Evolutionary conservation across 176 grass and related monocot genomes (phyloP).

Genomic region (Zoysia pacifica): DNA sequence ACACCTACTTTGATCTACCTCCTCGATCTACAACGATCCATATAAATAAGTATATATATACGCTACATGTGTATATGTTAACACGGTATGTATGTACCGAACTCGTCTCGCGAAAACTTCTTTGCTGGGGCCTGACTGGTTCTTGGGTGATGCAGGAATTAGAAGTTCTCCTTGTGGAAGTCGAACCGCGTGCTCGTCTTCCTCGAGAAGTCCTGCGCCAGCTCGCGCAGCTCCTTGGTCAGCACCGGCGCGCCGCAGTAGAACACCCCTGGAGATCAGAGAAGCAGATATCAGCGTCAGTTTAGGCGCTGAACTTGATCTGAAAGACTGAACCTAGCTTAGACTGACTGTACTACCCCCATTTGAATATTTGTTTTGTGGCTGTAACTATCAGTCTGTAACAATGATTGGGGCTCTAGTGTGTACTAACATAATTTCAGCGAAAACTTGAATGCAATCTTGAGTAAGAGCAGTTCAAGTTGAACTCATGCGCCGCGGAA

Average conservation of each 20-base stretch:
- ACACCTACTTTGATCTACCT: constrained; percentile 45
- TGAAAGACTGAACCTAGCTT: background rate
- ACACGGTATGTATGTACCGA: constrained; percentile 33
- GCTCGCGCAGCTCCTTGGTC: constrained; percentile 68
- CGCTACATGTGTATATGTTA: constrained; percentile 6
- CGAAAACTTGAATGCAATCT: background rate
- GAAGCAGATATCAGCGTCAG: background rate
- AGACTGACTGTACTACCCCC: background rate
- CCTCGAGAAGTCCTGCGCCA: constrained; percentile 73
- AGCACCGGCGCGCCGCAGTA: constrained; percentile 81
- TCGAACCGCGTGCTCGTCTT: constrained; percentile 82
- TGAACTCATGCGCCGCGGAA: constrained; percentile 3
- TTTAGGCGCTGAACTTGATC: background rate
- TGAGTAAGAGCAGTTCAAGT: background rate
- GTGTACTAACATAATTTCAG: too few species aligned
- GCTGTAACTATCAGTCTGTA: constrained; percentile 28
- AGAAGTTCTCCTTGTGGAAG: constrained; percentile 98
- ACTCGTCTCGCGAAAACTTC: background rate
- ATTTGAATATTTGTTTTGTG: background rate
- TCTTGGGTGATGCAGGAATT: background rate
- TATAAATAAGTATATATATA: background rate
- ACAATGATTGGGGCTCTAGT: constrained; percentile 1
- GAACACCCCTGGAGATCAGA: constrained; percentile 74
- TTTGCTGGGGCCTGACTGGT: too few species aligned
- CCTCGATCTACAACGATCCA: background rate